These are phyloP conservation scores for Cinnamomum chago DNA, from an alignment of 164 flowering plant species.

Conservation along the genomic window DNA sequence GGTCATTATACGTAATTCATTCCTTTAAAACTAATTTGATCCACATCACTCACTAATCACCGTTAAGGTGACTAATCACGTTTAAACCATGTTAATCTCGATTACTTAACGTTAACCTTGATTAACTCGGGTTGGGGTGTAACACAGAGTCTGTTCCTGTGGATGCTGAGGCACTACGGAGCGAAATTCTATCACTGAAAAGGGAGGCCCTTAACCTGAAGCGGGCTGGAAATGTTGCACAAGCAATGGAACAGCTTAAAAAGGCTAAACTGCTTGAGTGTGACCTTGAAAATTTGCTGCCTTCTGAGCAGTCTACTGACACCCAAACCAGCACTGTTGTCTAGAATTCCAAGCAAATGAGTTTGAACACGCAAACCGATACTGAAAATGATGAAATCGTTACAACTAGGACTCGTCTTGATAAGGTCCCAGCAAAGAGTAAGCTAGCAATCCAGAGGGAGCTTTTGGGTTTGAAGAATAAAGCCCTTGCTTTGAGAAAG, in stretches of 20 bases:
- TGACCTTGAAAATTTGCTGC: conserved; percentile 37
- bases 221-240: conserved; percentile 63
- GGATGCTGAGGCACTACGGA: conserved; percentile 36
- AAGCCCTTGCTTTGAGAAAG: conserved; percentile 72
- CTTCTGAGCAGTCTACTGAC: conserved; percentile 11
- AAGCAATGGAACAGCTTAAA: conserved; percentile 63
- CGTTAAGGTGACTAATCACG: too few species aligned
- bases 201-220: conserved; percentile 64
- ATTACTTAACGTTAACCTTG: too few species aligned
- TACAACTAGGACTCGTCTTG: conserved; percentile 2
- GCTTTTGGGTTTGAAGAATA: conserved; percentile 71
- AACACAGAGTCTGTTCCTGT: conserved; percentile 17
- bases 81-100: too few species aligned
- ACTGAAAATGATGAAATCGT: conserved; percentile 13
- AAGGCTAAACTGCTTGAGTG: conserved; percentile 73
- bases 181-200: conserved; percentile 61
- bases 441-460: conserved; percentile 66
- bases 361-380: conserved; percentile 10
- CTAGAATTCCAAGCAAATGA: conserved; percentile 9
- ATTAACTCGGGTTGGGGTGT: too few species aligned
- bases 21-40: too few species aligned
- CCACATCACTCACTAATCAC: too few species aligned
- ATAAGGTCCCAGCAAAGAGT: conserved; percentile 43
- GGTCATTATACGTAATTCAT: too few species aligned
- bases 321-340: neutral